Evolutionary conservation across 23 red algal genomes (phyloP).

Genomic region (Agarophyton chilense): DNA sequence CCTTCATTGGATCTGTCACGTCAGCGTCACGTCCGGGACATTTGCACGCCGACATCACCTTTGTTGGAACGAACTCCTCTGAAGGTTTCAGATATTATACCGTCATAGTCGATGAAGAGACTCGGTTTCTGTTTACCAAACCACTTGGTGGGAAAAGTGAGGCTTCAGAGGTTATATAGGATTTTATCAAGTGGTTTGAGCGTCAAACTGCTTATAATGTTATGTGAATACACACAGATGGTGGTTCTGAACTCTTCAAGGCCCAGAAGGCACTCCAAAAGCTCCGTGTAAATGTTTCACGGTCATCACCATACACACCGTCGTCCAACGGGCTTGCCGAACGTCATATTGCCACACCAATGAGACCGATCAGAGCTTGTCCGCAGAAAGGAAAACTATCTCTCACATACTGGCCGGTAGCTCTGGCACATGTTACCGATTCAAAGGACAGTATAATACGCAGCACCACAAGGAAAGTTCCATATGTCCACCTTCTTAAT

Average conservation of each 20-base stretch:
- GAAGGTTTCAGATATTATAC: slow-evolving; percentile 4
- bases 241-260: slow-evolving; percentile 28
- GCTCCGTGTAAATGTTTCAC: background rate
- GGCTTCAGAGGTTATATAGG: background rate
- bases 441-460: background rate
- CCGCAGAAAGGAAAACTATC: slow-evolving; percentile 3
- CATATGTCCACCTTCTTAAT: slow-evolving; percentile 8
- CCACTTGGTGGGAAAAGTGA: slow-evolving; percentile 19
- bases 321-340: slow-evolving; percentile 43
- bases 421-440: slow-evolving; percentile 12
- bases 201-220: slow-evolving; percentile 23
- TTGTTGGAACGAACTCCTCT: background rate
- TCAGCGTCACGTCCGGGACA: background rate
- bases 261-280: slow-evolving; percentile 9
- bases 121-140: background rate
- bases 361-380: background rate
- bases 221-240: slow-evolving; percentile 15
- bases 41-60: slow-evolving; percentile 25
- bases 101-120: slow-evolving; percentile 31
- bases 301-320: slow-evolving; percentile 27
- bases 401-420: background rate
- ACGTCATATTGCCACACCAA: background rate
- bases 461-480: background rate
- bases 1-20: slow-evolving; percentile 24
- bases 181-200: slow-evolving; percentile 34